Evolutionary conservation across 2,329 filamentous ascomycete species (phyloP), one percentile per base, ranked within the genome.

Genomic region (Knufia fluminis): DNA sequence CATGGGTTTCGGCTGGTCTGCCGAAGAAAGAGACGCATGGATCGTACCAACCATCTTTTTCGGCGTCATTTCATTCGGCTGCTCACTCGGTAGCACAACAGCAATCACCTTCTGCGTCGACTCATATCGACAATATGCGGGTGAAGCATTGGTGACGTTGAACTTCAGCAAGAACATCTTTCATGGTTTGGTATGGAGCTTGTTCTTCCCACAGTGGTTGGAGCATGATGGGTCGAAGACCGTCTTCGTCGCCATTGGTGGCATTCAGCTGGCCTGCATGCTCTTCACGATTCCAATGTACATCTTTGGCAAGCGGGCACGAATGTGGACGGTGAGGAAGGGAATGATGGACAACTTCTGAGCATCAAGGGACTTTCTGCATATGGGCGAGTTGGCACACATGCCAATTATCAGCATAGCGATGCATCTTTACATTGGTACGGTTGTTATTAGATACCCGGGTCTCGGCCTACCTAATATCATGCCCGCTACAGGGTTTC

Each of bases 1-100:
- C 14, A 94, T 96, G 82, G 91, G 89, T 1, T 97, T 92, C 61
- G 91, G 91, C n/a, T 97, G 91, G 92, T 89, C 85, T 8, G 87
- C 85, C 0, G 66, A 87, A 54, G 76, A 82, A 50, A 73, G 74
- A 20, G 80, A 96, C 60, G 73, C 76, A 19, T 97, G 86, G 86
- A 94, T 95, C 46, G 86, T 95, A 0, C 92, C 92, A 0, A 96
- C 91, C 0, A 64, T 94, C 3, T 96, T 97, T 69, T 96, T 97
- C 57, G 91, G 91, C 4, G 66, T 96, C 42, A 82, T 95, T 26
- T 92, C 86, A 0, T 96, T 97, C 61, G 92, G 91, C 1, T 96
- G 91, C 68, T 86, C 85, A 2, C 74, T 97, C 1, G 91, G 88
- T 0, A 89, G 84, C 23, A 96, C 91, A 0, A 97, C 90, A 0